Evolutionary conservation across 805 yeast species (phyloP), one percentile per base, ranked within the genome.

Genomic region (Dipodascopsis uninucleata): DNA sequence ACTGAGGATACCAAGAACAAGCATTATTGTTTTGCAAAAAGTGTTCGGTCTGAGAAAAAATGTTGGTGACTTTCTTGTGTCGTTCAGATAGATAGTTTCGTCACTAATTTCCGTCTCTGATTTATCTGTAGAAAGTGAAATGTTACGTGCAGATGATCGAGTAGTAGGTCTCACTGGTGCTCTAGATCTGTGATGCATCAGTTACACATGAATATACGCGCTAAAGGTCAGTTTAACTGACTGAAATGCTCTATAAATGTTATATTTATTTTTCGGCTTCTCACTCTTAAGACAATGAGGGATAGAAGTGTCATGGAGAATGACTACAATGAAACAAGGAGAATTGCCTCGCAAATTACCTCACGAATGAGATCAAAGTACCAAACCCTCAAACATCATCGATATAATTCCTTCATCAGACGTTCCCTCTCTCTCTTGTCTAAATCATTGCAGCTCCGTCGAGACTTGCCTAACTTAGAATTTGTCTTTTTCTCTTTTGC

Each of bases 151-250:
- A n/a, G n/a, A n/a, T n/a, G n/a, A 32, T 32, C 26, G 35, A 24
- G 22, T 24, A n/a, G 39, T 25, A 16, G 39, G 16, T 1, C 35
- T 23, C 22, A 23, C 38, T 31, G 52, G 52, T 31, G 52, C 42
- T 34, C 52, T 43, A 16, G 44, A 41, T 28, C 52, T 41, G 28
- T 43, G 52, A 39, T 47, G 31, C 52, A 47, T 36, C 35, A 36
- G 14, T 31, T 39, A 28, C 39, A 20, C 39, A n/a, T n/a, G n/a
- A n/a, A n/a, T n/a, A n/a, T n/a, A n/a, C n/a, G n/a, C n/a, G n/a
- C n/a, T n/a, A n/a, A n/a, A n/a, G n/a, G n/a, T n/a, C n/a, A n/a
- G n/a, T n/a, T n/a, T n/a, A n/a, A n/a, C n/a, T n/a, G n/a, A n/a
- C n/a, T n/a, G n/a, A n/a, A n/a, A n/a, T n/a, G n/a, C n/a, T n/a